Conservation (phyloP, 805 yeast species). For the Candida andamanensis region DNA sequence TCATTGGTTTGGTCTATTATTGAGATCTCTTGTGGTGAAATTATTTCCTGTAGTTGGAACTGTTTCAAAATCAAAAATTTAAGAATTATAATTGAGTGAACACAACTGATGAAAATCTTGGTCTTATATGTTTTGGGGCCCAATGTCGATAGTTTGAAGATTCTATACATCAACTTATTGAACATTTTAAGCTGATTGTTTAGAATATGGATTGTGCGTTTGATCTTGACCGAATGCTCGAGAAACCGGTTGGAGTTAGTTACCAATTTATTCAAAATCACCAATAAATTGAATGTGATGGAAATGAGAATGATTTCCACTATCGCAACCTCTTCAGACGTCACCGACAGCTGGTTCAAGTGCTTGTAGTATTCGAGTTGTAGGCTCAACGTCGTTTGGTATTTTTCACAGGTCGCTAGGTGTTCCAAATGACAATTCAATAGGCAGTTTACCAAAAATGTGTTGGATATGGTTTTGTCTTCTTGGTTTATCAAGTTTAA, state of each 20-base stretch:
- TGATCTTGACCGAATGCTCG: conserved; percentile 1
- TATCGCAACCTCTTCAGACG: conserved; percentile 7
- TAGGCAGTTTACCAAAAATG: conserved; percentile 26
- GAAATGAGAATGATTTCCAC: conserved; percentile 29
- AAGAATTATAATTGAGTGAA: conserved; percentile 26
- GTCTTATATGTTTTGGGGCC: conserved; percentile 13
- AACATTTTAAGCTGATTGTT: conserved; percentile 30
- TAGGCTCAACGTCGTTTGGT: conserved; percentile 13
- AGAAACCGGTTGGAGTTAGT: not conserved
- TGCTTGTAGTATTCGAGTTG: conserved; percentile 17
- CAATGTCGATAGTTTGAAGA: conserved; percentile 8
- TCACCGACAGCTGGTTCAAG: conserved; percentile 2
- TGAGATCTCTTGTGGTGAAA: not conserved
- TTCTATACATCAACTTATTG: conserved; percentile 21
- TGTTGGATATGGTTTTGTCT: conserved; percentile 2
- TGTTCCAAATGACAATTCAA: no score
- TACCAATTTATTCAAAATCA: conserved; percentile 14
- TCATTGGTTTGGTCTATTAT: not conserved
- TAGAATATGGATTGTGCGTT: no score
- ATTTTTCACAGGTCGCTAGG: not conserved
- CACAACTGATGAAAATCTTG: conserved; percentile 19
- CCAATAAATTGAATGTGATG: conserved; percentile 23
- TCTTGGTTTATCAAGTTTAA: conserved; percentile 11
- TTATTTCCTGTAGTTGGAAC: not conserved
- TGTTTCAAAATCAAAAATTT: conserved; percentile 23